Evolutionary conservation across 225 moss, liverwort and hornwort genomes (phyloP), one percentile per base, ranked within the genome.

Genomic region (Antitrichia curtipendula): DNA sequence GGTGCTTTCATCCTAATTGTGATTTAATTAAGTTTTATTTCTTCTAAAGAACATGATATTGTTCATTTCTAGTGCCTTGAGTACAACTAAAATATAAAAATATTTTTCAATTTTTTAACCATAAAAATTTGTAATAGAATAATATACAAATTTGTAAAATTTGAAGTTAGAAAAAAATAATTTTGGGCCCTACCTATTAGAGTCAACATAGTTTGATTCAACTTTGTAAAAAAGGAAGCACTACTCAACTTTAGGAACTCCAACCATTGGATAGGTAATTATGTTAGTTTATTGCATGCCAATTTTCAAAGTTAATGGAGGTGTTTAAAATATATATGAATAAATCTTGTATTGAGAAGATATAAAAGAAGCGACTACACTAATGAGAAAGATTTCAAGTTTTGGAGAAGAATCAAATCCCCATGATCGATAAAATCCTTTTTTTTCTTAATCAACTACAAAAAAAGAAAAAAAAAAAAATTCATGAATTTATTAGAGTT

Each of bases 121-220:
- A 5, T 11, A 29, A 3, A 73, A 73, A 29, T 73, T 11, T 10
- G n/a, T 6, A 47, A 1, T 3, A 16, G 6, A 43, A 1, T 28
- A 71, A 9, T 16, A 18, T 18, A 47, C 1, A 29, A 71, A 47
- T 73, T 29, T 73, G 10, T 7, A 18, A 32, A 0, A 2, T 49
- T 49, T 49, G 19, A 7, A 74, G 12, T 49, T 49, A 1, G 12
- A 49, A 49, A 1, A 31, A 29, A 29, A 31, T n/a, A 49, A 49
- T 7, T 49, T 47, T 4, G 2, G 7, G 1, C 12, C 4, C 0
- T 11, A 1, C 2, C 2, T 4, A 10, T 29, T 6, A 31, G 2
- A 11, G 1, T 19, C 12, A 73, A 10, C 1, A 31, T 31, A 31
- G 2, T 19, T 29, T 73, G 18, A 19, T 0, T 47, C 2, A 47